Evolutionary conservation across 495 filamentous ascomycete species (phyloP), one percentile per base, ranked within the genome.

Genomic region (Sabuloglossum arenarium): DNA sequence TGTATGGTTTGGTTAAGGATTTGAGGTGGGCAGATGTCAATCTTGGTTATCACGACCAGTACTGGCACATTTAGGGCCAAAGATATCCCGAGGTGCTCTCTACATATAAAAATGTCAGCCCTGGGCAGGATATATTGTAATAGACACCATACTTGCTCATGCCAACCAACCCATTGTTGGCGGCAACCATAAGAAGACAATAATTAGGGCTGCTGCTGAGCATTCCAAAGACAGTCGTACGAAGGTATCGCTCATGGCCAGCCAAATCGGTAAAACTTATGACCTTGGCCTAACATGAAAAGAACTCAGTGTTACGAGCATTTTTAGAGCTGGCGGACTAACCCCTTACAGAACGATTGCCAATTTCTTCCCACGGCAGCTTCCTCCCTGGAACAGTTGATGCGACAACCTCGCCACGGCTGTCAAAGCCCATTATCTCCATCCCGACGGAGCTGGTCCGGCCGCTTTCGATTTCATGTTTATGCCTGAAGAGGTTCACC

Each of bases 381-480:
- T 87, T 89, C 55, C 88, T 75, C 3, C 91, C 93, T 9, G 88
- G 83, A 0, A 84, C 82, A 52, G 79, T 79, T 27, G 84, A 86
- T 28, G 80, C 75, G 50, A 98, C 77, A 39, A 94, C 82, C 28
- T 95, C 84, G 19, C 93, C 91, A 55, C 75, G 77, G 57, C 82
- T 85, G 66, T 97, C 89, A 62, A 96, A 98, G 11, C 91, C 91
- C 86, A 98, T 91, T 51, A 98, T 98, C 67, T 98, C 91, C 86
- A 94, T 85, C 27, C 91, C 91, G 3, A 98, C 91, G 1, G 93
- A 97, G 67, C 85, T 91, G 6, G 91, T 98, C 57, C 91, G 76
- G 0, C 91, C 91, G 51, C 84, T 90, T 65, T 98, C 91, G 50
- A 97, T 82, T 67, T 98, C 91, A 64, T 98, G 91, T 66, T 97